Percentiles rank a stretch among this genome's conserved stretches.
These are phyloP conservation scores for Rhodotorula taiwanensis DNA, from an alignment of 768 basidiomycete species.

Conservation along the genomic window DNA sequence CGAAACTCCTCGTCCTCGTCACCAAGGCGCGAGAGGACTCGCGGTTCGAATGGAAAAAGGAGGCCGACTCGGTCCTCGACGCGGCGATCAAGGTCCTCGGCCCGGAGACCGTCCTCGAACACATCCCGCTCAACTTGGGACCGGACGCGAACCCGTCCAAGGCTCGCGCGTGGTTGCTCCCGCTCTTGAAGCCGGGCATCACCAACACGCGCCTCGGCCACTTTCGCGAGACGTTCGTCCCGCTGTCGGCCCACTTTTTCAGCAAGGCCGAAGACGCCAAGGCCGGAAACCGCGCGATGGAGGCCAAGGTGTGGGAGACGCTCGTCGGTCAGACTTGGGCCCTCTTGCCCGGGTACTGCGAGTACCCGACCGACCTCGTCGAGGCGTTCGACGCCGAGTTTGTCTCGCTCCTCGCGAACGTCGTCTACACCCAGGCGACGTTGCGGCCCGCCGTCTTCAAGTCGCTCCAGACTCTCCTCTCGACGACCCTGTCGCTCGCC, in stretches of 20 bases:
- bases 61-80: constrained; percentile 68
- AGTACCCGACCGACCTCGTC: constrained; percentile 65
- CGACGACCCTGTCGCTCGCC: constrained; percentile 62
- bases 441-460: constrained; percentile 75
- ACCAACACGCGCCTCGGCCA: constrained; percentile 72
- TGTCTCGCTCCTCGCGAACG: constrained; percentile 80
- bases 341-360: constrained; percentile 84
- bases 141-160: constrained; percentile 47
- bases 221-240: constrained; percentile 85
- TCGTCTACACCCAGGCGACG: constrained; percentile 81
- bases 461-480: constrained; percentile 71
- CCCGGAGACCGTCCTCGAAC: constrained; percentile 65
- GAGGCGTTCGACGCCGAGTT: constrained; percentile 69
- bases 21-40: constrained; percentile 69
- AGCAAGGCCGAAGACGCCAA: constrained; percentile 64
- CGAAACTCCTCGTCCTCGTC: constrained; percentile 64
- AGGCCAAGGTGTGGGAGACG: constrained; percentile 93
- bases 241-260: constrained; percentile 88
- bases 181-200: constrained; percentile 65
- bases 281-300: constrained; percentile 55
- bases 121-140: constrained; percentile 79
- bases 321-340: constrained; percentile 90
- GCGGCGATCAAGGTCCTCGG: constrained; percentile 79
- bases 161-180: constrained; percentile 75
- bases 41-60: constrained; percentile 83